Conservation (phyloP, 139 green algal genomes). For the Chlamydomonas incerta region DNA sequence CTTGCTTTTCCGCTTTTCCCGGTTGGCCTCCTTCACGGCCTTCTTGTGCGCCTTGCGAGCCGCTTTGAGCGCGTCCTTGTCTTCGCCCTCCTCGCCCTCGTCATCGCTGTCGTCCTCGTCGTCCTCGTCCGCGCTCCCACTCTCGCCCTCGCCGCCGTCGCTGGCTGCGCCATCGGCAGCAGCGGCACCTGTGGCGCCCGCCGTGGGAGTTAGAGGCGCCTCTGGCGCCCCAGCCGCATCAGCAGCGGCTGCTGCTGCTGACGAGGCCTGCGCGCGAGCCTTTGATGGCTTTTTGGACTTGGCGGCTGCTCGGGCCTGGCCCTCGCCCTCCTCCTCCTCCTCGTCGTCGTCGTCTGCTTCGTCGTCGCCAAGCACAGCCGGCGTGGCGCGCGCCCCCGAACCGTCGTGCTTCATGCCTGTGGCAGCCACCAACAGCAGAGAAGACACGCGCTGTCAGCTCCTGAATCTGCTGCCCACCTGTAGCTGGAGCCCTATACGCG, state of each 20-base stretch:
- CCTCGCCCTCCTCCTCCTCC: neutral
- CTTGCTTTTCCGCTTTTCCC: constrained; percentile 92
- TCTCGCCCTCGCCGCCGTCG: neutral
- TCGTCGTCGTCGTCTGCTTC: neutral
- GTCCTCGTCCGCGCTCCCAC: constrained; percentile 38
- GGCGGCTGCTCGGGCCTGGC: too few species aligned
- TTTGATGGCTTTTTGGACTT: too few species aligned
- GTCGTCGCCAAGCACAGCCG: constrained; percentile 39
- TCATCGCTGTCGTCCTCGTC: constrained; percentile 49
- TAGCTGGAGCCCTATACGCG: too few species aligned
- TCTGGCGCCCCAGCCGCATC: too few species aligned
- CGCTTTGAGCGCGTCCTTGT: constrained; percentile 66
- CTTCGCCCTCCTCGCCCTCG: constrained; percentile 39
- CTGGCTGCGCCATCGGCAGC: neutral
- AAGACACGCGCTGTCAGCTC: too few species aligned
- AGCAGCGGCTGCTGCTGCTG: too few species aligned
- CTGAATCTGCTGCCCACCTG: too few species aligned
- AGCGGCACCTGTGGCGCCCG: too few species aligned
- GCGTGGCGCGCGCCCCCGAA: constrained; percentile 47
- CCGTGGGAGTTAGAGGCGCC: too few species aligned
- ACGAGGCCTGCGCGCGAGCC: too few species aligned
- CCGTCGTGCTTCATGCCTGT: constrained; percentile 64
- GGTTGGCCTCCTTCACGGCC: constrained; percentile 89
- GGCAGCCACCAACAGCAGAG: too few species aligned
- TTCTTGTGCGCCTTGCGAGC: constrained; percentile 84